Conservation (phyloP, 352 stramenopile species). For the Phytopythium chamaehyphon region DNA sequence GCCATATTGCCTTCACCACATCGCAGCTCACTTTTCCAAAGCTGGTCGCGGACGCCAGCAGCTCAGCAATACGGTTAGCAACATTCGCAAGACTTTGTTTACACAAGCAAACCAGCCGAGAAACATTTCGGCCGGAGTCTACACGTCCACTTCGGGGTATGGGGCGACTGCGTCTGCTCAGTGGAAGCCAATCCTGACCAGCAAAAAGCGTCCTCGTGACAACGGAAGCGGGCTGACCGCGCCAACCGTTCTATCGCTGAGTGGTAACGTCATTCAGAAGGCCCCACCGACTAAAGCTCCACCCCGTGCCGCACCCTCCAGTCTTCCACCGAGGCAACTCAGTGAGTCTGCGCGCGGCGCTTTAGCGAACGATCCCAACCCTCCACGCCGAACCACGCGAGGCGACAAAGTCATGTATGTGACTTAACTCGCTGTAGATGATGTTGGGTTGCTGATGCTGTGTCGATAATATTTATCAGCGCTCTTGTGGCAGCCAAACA, state of each 20-base stretch:
- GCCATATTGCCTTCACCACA: slow-evolving; percentile 77
- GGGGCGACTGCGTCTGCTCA: slow-evolving; percentile 7
- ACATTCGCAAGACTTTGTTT: slow-evolving; percentile 65
- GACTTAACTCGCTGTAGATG: neutral
- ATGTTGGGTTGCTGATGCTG: slow-evolving; percentile 1
- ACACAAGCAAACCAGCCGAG: slow-evolving; percentile 44
- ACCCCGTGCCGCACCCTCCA: neutral
- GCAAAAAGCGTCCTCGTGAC: slow-evolving; percentile 11
- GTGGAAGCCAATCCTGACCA: slow-evolving; percentile 27
- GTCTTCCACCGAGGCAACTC: neutral
- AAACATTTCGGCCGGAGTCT: slow-evolving; percentile 79
- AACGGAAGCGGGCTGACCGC: slow-evolving; percentile 26
- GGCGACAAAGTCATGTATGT: slow-evolving; percentile 59
- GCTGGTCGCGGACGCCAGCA: slow-evolving; percentile 67
- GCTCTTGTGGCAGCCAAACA: slow-evolving; percentile 16
- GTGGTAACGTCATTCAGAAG: slow-evolving; percentile 41
- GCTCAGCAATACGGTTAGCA: slow-evolving; percentile 69
- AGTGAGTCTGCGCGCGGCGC: neutral
- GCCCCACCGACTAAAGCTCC: slow-evolving; percentile 1
- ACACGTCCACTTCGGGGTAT: slow-evolving; percentile 27
- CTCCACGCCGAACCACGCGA: slow-evolving; percentile 22
- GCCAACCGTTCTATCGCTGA: slow-evolving; percentile 46
- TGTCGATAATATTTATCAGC: slow-evolving; percentile 3
- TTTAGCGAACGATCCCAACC: neutral
- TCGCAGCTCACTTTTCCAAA: slow-evolving; percentile 65